Conservation (phyloP, 2,329 filamentous ascomycete species). For the Aspergillus tanneri region DNA sequence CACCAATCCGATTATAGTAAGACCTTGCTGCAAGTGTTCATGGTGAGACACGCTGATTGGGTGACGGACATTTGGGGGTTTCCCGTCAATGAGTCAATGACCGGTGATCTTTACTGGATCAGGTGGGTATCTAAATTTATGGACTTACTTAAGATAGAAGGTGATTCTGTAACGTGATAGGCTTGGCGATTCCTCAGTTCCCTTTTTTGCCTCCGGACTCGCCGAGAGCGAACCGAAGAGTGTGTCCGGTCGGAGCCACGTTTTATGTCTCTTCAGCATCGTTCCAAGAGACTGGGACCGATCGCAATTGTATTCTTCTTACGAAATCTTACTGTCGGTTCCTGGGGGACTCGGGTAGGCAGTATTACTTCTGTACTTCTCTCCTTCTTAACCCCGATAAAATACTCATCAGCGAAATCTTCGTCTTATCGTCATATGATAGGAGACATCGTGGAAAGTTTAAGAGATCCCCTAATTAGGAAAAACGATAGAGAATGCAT, state of each 20-base stretch:
- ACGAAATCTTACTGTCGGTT: too few species aligned
- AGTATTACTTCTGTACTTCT: too few species aligned
- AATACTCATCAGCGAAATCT: background rate
- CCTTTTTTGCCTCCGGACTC: constrained; percentile 1
- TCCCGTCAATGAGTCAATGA: constrained; percentile 18
- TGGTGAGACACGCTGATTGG: constrained; percentile 11
- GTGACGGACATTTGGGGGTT: constrained; percentile 7
- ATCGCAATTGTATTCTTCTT: constrained; percentile 3
- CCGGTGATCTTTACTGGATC: constrained; percentile 15
- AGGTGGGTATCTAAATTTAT: constrained; percentile 3
- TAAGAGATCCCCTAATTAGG: background rate
- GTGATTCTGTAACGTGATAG: constrained; percentile 6
- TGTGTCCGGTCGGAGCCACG: constrained; percentile 8
- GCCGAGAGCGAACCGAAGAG: background rate
- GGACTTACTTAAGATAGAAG: constrained; percentile 9
- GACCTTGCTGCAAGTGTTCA: constrained; percentile 14
- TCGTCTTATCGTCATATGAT: constrained; percentile 11
- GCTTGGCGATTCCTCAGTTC: constrained; percentile 2
- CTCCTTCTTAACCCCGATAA: background rate
- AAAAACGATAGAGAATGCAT: background rate
- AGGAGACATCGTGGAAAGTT: constrained; percentile 7
- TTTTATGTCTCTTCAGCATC: constrained; percentile 9
- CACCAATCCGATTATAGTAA: constrained; percentile 7
- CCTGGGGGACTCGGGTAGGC: too few species aligned
- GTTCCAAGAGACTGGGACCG: constrained; percentile 6